Evolutionary conservation across 2,329 filamentous ascomycete genomes (phyloP), one percentile per base, ranked within the genome.

Genomic region (Coleophoma cylindrospora): DNA sequence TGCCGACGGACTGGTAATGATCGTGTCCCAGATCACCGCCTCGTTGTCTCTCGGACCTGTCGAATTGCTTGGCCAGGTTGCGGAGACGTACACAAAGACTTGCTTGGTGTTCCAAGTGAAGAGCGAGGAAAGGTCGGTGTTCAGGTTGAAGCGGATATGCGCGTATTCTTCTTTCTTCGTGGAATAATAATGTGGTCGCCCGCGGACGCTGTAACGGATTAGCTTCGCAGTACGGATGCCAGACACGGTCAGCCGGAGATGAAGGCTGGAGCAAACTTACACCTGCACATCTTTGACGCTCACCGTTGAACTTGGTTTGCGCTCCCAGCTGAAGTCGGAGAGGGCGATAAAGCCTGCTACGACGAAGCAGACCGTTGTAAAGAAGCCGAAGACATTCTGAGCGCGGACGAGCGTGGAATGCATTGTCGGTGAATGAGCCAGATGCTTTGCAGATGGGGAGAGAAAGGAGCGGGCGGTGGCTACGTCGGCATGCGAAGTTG

Each of bases 71-170:
- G 76, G 74, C 83, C 83, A 86, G 61, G 84, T 85, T 49, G 92
- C 92, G 49, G 90, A 92, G 52, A 99, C 84, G 74, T 96, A 99
- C 68, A 96, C 84, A 72, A 97, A 99, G 63, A 99, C 74, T 72
- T 97, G 89, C 71, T 99, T 99, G 17, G 95, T 99, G 77, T 99
- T 99, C 94, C 92, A 99, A 65, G 89, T 95, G 80, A 97, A 97
- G 61, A 99, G 88, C 40, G 86, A 86, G 53, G 84, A 87, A 53
- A 99, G 81, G 72, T 99, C 92, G 48, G 91, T 87, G 64, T 96
- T 87, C 52, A 99, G 80, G 63, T 91, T 89, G 77, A 99, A 99
- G 67, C 86, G 87, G 66, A 99, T 86, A 66, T 94, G 84, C 60
- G 92, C 94, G 69, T 96, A 97, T 72, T 99, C 94, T 71, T 97